Base-by-base conservation (phyloP, 2,329 filamentous ascomycete genomes). In the Colletotrichum falcatum region DNA sequence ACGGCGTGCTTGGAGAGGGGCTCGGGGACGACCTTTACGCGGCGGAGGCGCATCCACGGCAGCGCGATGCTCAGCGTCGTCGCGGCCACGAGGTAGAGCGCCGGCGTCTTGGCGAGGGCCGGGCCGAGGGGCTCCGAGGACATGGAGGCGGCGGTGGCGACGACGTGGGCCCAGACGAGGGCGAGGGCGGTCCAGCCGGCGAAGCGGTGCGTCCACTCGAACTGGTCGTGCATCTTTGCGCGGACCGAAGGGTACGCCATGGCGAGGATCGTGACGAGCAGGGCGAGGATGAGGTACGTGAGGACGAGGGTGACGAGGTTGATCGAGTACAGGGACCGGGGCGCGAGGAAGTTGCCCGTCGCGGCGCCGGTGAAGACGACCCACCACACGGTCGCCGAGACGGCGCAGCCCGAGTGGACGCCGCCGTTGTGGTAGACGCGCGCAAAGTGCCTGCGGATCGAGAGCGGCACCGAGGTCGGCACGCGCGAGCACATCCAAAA, bases 21-120 rank as follows among this genome's bases (percentile, higher is more conserved):
- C 76, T 94, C 90, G 6, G 90, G 84, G n/a, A 86, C 82, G 71
- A 95, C 91, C 18, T 83, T 81, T 65, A 93, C 89, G 75, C 88
- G 90, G 66, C 92, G 89, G 33, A 96, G 87, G 70, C 88, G 86
- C 9, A 92, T 78, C 93, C 93, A 97, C 0, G 93, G 92, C 59
- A 91, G 89, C 54, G 91, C 83, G 73, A 95, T 86, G 75, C 90
- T 87, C 54, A 85, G 74, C 1, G 92, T 93, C 42, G 90, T 89
- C 54, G 88, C 77, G 23, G 88, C 75, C 28, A 95, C 83, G 74
- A 92, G 87, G 90, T 92, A 96, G 79, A 95, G 82, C 6, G 82
- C 78, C 3, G 85, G 83, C 20, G 77, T 83, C 20, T 76, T 76
- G 16, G 80, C 77, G 2, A 84, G 76, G 3, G 81, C 78, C 16